A percentile compares a stretch with the other conserved stretches of the same genome.
phyloP scores from a whole-genome alignment of 2,329 filamentous ascomycete genomes.

The Pleoardoris graminearum region DNA sequence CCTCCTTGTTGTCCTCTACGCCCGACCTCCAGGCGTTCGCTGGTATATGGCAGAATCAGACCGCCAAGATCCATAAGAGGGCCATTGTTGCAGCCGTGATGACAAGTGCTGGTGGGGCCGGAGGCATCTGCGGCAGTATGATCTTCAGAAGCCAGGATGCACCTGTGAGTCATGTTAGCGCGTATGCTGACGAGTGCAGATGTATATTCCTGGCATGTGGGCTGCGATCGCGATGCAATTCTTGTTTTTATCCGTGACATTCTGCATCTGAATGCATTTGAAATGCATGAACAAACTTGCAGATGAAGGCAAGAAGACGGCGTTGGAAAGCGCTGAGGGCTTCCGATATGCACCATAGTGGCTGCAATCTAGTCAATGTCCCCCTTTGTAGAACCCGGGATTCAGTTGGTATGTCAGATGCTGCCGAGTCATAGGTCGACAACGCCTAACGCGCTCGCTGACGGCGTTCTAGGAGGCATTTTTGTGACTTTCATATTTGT shows the following conservation, averaged over 20 bases:
- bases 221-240: slow-evolving; percentile 33
- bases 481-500: too few relatives aligned
- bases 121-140: slow-evolving; percentile 13
- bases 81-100: slow-evolving; percentile 37
- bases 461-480: too few relatives aligned
- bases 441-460: too few relatives aligned
- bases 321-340: slow-evolving; percentile 30
- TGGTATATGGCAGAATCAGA: slow-evolving; percentile 38
- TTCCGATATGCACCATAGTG: slow-evolving; percentile 30
- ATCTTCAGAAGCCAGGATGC: slow-evolving; percentile 33
- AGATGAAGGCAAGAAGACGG: slow-evolving; percentile 26
- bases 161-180: slow-evolving; percentile 19
- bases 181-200: slow-evolving; percentile 14
- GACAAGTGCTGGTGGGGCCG: slow-evolving; percentile 31
- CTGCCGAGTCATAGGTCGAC: too few relatives aligned
- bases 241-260: slow-evolving; percentile 26
- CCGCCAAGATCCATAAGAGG: slow-evolving; percentile 34
- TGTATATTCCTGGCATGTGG: slow-evolving; percentile 36
- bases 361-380: too few relatives aligned
- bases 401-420: too few relatives aligned
- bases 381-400: too few relatives aligned
- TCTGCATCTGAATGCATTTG: slow-evolving; percentile 31
- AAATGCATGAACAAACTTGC: slow-evolving; percentile 27
- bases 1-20: slow-evolving; percentile 28
- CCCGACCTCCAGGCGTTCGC: slow-evolving; percentile 23